Conservation (phyloP, 2,329 filamentous ascomycete genomes). For the Rhynchosporium graminicola region DNA sequence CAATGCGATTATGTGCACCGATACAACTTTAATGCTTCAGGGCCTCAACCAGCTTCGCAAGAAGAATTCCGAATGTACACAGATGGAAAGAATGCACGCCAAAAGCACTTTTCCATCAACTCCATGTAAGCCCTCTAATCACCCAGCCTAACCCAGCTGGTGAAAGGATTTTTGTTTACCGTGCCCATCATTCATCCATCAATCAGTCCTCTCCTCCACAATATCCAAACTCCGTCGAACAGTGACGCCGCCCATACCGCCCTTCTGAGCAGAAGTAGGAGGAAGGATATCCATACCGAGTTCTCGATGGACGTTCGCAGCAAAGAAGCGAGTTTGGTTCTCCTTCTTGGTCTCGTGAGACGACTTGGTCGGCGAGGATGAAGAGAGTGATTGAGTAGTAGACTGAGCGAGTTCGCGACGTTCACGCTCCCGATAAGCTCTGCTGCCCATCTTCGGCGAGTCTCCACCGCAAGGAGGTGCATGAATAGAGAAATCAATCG, state of each 20-base stretch:
- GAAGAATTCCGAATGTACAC: no score
- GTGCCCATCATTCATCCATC: not conserved
- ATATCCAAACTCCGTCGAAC: constrained; percentile 23
- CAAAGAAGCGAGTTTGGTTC: not conserved
- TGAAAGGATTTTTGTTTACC: no score
- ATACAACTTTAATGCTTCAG: no score
- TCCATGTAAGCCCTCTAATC: no score
- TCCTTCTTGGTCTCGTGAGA: not conserved
- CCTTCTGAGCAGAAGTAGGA: not conserved
- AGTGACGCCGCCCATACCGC: constrained; percentile 4
- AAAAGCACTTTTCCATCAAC: no score
- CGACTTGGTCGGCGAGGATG: not conserved
- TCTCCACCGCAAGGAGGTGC: not conserved
- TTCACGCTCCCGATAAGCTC: constrained; percentile 33
- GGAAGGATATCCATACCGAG: constrained; percentile 5
- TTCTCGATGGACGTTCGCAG: constrained; percentile 7
- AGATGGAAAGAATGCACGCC: no score
- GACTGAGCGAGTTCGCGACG: constrained; percentile 17
- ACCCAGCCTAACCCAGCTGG: no score
- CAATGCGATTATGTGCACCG: no score
- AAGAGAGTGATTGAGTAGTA: not conserved
- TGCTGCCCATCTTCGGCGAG: constrained; percentile 29
- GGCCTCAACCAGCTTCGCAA: no score
- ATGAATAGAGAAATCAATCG: constrained; percentile 14
- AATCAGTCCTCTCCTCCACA: constrained; percentile 12